These are phyloP conservation scores for Megacollybia platyphylla DNA, from an alignment of 1,284 basidiomycete genomes.

Conservation along the genomic window DNA sequence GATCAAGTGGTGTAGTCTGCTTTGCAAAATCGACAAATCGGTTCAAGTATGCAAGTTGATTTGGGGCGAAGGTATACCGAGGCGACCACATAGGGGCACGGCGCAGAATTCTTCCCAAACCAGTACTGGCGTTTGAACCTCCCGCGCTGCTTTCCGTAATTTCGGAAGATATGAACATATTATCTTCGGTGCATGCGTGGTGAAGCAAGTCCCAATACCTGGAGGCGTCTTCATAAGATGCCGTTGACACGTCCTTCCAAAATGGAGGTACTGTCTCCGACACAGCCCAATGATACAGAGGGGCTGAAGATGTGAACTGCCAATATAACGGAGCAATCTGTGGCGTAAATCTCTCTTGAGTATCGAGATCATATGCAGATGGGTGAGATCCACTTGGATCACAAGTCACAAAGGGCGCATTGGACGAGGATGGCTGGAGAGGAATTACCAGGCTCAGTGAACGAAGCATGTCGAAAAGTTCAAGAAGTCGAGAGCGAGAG, in stretches of 20 bases:
- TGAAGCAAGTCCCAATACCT: conserved; percentile 48
- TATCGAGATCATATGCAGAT: conserved; percentile 29
- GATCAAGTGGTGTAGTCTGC: conserved; percentile 36
- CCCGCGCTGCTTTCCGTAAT: conserved; percentile 9
- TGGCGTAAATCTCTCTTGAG: conserved; percentile 26
- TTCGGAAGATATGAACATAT: conserved; percentile 11
- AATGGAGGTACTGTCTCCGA: conserved; percentile 39
- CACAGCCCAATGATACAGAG: conserved; percentile 45
- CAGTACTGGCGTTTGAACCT: conserved; percentile 13
- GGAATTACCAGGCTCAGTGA: conserved; percentile 43
- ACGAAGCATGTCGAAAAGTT: conserved; percentile 44
- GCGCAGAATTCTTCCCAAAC: conserved; percentile 30
- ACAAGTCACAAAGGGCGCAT: conserved; percentile 30
- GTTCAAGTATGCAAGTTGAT: conserved; percentile 52
- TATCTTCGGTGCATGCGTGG: conserved; percentile 24
- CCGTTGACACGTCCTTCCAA: conserved; percentile 31
- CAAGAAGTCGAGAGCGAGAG: conserved; percentile 42
- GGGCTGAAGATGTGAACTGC: conserved; percentile 39
- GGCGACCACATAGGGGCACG: conserved; percentile 46
- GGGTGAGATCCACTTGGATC: conserved; percentile 25
- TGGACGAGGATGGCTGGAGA: conserved; percentile 28
- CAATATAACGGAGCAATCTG: conserved; percentile 43
- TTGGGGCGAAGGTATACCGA: conserved; percentile 49
- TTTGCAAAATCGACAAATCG: conserved; percentile 30
- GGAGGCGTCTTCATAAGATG: conserved; percentile 21